Percentiles rank a stretch among this genome's conserved stretches.
These are phyloP conservation scores for Hypocreales sp. DNA, from an alignment of 2,329 filamentous ascomycete species.

Conservation along the genomic window DNA sequence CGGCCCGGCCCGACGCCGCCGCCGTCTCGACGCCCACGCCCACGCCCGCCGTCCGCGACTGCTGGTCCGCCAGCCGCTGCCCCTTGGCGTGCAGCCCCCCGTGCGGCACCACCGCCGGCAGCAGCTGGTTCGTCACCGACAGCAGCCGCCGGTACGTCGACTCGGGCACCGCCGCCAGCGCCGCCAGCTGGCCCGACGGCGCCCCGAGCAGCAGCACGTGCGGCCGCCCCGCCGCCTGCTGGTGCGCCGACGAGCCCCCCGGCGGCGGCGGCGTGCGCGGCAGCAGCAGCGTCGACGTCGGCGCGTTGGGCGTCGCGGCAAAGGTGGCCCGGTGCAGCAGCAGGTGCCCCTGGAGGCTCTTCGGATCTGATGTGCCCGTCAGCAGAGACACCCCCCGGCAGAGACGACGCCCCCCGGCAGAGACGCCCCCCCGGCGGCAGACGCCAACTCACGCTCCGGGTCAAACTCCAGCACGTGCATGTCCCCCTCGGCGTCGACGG, in stretches of 20 bases:
- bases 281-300: slow-evolving; percentile 60
- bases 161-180: slow-evolving; percentile 67
- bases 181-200: slow-evolving; percentile 58
- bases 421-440: no score
- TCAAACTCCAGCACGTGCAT: slow-evolving; percentile 87
- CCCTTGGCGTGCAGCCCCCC: slow-evolving; percentile 74
- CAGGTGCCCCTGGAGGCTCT: slow-evolving; percentile 77
- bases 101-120: slow-evolving; percentile 58
- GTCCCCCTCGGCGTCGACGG: slow-evolving; percentile 71
- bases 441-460: slow-evolving; percentile 71
- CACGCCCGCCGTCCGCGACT: slow-evolving; percentile 24
- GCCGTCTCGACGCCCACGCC: slow-evolving; percentile 39
- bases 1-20: slow-evolving; percentile 40
- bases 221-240: slow-evolving; percentile 5
- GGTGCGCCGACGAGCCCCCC: neutral
- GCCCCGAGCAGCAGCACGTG: slow-evolving; percentile 54
- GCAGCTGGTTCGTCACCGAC: slow-evolving; percentile 66
- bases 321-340: slow-evolving; percentile 82
- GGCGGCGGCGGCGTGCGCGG: slow-evolving; percentile 41
- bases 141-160: slow-evolving; percentile 69
- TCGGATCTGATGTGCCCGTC: slow-evolving; percentile 49
- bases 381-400: neutral
- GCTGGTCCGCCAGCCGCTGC: slow-evolving; percentile 42
- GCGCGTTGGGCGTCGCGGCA: slow-evolving; percentile 64
- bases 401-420: no score